Percentiles rank a stretch among this genome's conserved stretches.
phyloP scores from a whole-genome alignment of 2,329 filamentous ascomycete genomes.

The Phaeosphaeriaceae sp. region DNA sequence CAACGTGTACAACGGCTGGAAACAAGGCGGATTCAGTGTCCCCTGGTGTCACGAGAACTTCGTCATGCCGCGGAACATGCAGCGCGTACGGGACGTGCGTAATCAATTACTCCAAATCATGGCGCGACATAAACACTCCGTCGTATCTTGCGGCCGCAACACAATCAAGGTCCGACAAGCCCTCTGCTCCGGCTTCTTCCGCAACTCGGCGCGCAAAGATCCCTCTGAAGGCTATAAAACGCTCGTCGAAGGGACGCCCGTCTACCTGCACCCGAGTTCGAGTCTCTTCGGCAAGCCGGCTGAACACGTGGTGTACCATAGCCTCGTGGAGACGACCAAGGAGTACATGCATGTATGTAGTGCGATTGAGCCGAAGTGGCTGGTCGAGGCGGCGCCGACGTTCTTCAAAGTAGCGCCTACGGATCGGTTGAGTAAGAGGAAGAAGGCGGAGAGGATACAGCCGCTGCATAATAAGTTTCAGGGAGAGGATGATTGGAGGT shows the following conservation, averaged over 20 bases:
- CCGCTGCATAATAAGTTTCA: constrained; percentile 93
- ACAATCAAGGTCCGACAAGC: constrained; percentile 88
- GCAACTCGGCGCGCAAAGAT: constrained; percentile 92
- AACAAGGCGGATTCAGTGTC: constrained; percentile 78
- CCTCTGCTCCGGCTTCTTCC: constrained; percentile 92
- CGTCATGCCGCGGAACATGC: constrained; percentile 89
- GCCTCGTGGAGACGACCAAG: constrained; percentile 89
- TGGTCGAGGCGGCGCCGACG: constrained; percentile 95
- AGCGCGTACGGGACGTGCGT: constrained; percentile 87
- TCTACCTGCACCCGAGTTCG: constrained; percentile 91
- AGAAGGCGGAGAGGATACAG: constrained; percentile 93
- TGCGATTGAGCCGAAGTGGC: constrained; percentile 89
- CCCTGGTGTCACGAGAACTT: constrained; percentile 99
- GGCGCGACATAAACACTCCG: constrained; percentile 83
- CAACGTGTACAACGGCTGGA: constrained; percentile 99
- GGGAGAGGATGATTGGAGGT: constrained; percentile 91
- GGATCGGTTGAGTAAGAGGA: constrained; percentile 85
- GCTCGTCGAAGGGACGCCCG: constrained; percentile 90
- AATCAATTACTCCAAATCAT: constrained; percentile 94
- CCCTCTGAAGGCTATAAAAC: constrained; percentile 98
- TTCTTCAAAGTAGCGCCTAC: constrained; percentile 98
- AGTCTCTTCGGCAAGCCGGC: constrained; percentile 94
- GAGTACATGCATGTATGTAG: constrained; percentile 98
- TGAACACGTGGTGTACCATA: constrained; percentile 95
- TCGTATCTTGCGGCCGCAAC: constrained; percentile 85